Percentiles rank a stretch among this genome's conserved stretches.
phyloP scores from a whole-genome alignment of 306 rosid species.

The Gastrolobium villosum region DNA sequence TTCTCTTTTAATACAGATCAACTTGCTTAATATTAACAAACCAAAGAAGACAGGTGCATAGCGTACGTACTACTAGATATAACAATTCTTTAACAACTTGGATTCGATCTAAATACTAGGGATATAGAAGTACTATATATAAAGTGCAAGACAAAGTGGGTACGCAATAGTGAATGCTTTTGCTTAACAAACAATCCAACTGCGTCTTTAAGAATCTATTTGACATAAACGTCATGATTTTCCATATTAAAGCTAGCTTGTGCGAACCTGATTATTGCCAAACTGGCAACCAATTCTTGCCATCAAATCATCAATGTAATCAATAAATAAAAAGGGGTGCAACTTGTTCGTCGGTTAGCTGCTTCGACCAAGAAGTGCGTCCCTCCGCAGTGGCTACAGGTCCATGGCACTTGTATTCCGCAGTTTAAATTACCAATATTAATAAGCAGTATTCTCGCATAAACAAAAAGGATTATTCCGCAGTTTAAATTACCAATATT shows the following conservation, averaged over 20 bases:
- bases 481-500: too few species aligned
- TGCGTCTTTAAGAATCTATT: neutral
- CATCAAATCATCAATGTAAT: slow-evolving; percentile 77
- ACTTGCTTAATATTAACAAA: neutral
- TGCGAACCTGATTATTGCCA: slow-evolving; percentile 53
- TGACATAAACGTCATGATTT: neutral
- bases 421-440: slow-evolving; percentile 5
- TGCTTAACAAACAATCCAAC: neutral
- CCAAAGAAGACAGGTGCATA: neutral
- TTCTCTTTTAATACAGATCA: neutral
- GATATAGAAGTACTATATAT: neutral
- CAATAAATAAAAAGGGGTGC: slow-evolving; percentile 53
- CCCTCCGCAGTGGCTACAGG: slow-evolving; percentile 57
- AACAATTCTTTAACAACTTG: neutral
- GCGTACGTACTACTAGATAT: neutral
- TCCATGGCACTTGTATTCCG: slow-evolving; percentile 71
- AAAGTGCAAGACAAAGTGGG: neutral
- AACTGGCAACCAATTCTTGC: slow-evolving; percentile 76
- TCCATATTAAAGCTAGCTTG: neutral
- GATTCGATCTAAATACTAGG: neutral
- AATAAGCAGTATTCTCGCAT: neutral
- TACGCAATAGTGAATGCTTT: neutral
- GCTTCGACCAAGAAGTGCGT: slow-evolving; percentile 71
- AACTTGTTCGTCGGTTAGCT: slow-evolving; percentile 61
- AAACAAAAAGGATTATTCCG: too few species aligned